phyloP scores from a whole-genome alignment of 768 basidiomycete species.

The Gyrodon lividus region DNA sequence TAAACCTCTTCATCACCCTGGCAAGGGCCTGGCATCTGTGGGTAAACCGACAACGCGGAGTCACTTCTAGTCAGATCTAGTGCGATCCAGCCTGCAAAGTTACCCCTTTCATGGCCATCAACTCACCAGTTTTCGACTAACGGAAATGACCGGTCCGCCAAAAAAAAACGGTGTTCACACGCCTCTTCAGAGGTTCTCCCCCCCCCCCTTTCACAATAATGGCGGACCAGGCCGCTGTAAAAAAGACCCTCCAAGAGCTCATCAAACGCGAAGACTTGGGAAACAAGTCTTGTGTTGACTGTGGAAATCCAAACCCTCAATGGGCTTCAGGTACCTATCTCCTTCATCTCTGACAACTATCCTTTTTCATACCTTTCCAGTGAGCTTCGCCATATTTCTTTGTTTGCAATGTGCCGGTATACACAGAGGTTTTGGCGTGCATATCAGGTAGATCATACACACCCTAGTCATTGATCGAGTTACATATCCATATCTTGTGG shows the following conservation, averaged over 20 bases:
- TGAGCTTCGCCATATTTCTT: constrained; percentile 82
- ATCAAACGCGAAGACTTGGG: constrained; percentile 66
- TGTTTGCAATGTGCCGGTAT: constrained; percentile 87
- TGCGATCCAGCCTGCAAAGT: too few relatives aligned
- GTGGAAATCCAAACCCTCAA: constrained; percentile 87
- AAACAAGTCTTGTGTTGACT: constrained; percentile 83
- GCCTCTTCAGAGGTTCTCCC: background rate
- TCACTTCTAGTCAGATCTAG: too few relatives aligned
- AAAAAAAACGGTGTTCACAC: background rate
- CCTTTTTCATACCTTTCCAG: constrained; percentile 8
- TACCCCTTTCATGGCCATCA: too few relatives aligned
- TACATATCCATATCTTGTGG: constrained; percentile 3
- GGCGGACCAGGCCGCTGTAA: constrained; percentile 62
- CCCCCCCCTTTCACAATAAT: background rate
- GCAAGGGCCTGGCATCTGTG: constrained; percentile 1
- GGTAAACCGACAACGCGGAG: constrained; percentile 5
- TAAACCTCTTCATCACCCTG: constrained; percentile 9
- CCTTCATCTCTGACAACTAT: background rate
- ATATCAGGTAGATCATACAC: constrained; percentile 62
- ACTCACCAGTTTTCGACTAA: background rate
- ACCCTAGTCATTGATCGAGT: constrained; percentile 1
- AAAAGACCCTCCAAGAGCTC: constrained; percentile 72
- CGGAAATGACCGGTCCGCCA: constrained; percentile 1
- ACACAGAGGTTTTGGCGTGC: constrained; percentile 91
- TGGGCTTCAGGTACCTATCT: constrained; percentile 76